phyloP scores from a whole-genome alignment of 1,284 basidiomycete genomes.

The Boletus mariae region DNA sequence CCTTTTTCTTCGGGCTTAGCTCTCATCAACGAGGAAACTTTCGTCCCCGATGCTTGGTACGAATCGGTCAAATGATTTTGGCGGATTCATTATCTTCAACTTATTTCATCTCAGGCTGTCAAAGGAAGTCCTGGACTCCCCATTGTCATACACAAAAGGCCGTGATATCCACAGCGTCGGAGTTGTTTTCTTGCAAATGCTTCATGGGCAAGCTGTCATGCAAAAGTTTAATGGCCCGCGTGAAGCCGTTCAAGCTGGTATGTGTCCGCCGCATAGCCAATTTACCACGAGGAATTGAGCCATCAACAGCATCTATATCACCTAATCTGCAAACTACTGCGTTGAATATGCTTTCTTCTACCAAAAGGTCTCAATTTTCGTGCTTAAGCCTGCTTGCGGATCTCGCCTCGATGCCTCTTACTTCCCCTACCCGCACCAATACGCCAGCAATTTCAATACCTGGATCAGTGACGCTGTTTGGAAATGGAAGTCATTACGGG shows the following conservation, averaged over 20 bases:
- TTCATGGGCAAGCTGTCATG: constrained; percentile 64
- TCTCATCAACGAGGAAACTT: constrained; percentile 36
- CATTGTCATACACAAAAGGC: constrained; percentile 62
- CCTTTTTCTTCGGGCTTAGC: constrained; percentile 49
- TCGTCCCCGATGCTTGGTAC: constrained; percentile 60
- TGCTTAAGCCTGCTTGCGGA: constrained; percentile 45
- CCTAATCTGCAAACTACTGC: constrained; percentile 47
- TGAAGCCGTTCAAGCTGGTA: constrained; percentile 45
- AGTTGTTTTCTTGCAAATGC: constrained; percentile 72
- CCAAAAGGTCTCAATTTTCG: constrained; percentile 51
- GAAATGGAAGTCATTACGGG: constrained; percentile 35
- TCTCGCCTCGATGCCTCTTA: constrained; percentile 28
- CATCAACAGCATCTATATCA: constrained; percentile 47
- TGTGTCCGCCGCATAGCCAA: constrained; percentile 12
- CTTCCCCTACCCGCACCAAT: constrained; percentile 18
- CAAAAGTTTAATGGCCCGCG: constrained; percentile 42
- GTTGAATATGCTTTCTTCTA: constrained; percentile 54
- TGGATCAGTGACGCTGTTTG: constrained; percentile 39
- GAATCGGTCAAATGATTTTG: neutral
- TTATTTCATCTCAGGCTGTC: constrained; percentile 46
- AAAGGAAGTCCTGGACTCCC: constrained; percentile 66
- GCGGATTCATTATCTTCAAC: neutral
- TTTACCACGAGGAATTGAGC: neutral
- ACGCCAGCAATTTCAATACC: constrained; percentile 22
- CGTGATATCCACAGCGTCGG: constrained; percentile 76